Conservation (phyloP, 116 monocot species). For the Dioscorea cayenensis region DNA sequence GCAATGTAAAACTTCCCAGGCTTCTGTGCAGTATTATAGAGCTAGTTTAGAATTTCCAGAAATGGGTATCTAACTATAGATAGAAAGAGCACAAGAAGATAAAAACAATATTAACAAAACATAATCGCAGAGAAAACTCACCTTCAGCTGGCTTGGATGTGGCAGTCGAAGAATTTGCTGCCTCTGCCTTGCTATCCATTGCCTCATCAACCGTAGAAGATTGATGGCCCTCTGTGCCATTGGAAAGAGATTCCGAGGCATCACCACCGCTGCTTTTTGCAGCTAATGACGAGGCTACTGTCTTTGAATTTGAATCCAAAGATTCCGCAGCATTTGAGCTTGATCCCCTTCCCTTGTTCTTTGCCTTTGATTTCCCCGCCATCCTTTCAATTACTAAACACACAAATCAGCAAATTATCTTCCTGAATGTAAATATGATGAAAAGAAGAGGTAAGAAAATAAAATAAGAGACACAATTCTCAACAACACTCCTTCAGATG, state of each 20-base stretch:
- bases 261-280: conserved; percentile 3
- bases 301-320: conserved; percentile 3
- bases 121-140: conserved; percentile 2
- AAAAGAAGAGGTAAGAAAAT: not conserved
- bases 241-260: conserved; percentile 9
- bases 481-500: not conserved
- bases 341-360: conserved; percentile 15
- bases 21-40: too few species aligned
- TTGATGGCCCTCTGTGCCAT: conserved; percentile 9
- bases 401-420: not conserved
- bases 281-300: conserved; percentile 1
- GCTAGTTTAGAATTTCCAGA: too few species aligned
- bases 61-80: too few species aligned
- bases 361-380: conserved; percentile 41
- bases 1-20: too few species aligned
- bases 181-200: conserved; percentile 13
- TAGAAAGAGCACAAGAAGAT: not conserved
- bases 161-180: conserved; percentile 17
- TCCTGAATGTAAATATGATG: not conserved
- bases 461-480: not conserved
- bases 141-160: conserved; percentile 42
- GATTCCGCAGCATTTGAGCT: not conserved
- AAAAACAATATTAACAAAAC: not conserved
- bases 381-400: conserved; percentile 10
- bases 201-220: conserved; percentile 6